phyloP scores from a whole-genome alignment of 768 basidiomycete genomes.

The Phanerodontia chrysosporium region DNA sequence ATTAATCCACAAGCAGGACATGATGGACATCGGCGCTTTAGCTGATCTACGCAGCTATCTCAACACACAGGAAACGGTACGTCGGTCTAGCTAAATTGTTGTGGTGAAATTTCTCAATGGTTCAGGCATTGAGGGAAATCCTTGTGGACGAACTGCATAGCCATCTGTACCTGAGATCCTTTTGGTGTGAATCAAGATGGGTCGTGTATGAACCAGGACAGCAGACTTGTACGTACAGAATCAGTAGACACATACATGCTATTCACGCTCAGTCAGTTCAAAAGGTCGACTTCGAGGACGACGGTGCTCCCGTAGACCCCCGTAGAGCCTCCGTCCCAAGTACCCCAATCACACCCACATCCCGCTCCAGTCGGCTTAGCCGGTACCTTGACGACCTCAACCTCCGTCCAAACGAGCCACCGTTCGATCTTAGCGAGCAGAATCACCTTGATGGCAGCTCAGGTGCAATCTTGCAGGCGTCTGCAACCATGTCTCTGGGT shows the following conservation, averaged over 20 bases:
- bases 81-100: constrained; percentile 25
- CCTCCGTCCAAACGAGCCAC: constrained; percentile 74
- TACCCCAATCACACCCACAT: constrained; percentile 37
- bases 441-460: constrained; percentile 24
- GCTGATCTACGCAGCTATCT: constrained; percentile 86
- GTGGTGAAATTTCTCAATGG: neutral
- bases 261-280: constrained; percentile 43
- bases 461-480: constrained; percentile 14
- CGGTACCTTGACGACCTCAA: constrained; percentile 63
- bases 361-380: constrained; percentile 46
- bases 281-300: constrained; percentile 60
- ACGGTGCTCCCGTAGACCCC: constrained; percentile 26
- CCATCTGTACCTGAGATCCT: constrained; percentile 95
- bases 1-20: constrained; percentile 85
- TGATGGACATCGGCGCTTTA: constrained; percentile 94
- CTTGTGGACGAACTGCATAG: constrained; percentile 93
- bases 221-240: constrained; percentile 51
- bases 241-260: neutral
- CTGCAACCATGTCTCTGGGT: constrained; percentile 15
- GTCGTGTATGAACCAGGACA: constrained; percentile 78
- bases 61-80: constrained; percentile 77
- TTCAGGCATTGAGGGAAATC: constrained; percentile 65
- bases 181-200: constrained; percentile 96
- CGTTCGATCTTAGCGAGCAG: constrained; percentile 54
- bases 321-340: constrained; percentile 30